Evolutionary conservation across 768 basidiomycete species (phyloP), one percentile per base, ranked within the genome.

Genomic region (Lactarius trivialis): DNA sequence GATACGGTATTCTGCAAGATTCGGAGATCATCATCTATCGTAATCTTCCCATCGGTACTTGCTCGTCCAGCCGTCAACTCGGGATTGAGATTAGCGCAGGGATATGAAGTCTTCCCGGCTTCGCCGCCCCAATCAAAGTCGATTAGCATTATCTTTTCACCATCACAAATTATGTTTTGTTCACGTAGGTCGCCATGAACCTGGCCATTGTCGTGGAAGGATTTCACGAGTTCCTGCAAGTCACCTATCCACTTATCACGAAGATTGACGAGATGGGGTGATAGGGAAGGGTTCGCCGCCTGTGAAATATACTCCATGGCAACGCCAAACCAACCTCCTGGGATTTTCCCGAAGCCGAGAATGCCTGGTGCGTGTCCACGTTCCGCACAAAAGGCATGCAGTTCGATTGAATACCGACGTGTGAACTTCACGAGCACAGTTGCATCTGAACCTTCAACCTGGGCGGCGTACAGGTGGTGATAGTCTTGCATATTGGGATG

Each of bases 311-410:
- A 51, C 9, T 59, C 37, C 58, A 41, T 52, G 7, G 50, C 50
- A 12, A 52, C 4, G 12, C 30, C 49, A 3, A 5, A 32, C 58
- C 34, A 51, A 1, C 37, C 50, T 28, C 58, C 50, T 37, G 49
- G 58, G 30, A 59, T 6, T 17, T 14, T 11, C 37, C n/a, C 4
- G 5, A 37, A 41, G 26, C 37, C 58, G 2, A 32, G 58, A 21
- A 59, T 15, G 11, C 2, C 4, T 1, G 58, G 58, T n/a, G 58
- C 50, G 1, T 24, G 49, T 12, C 37, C 49, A 28, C n/a, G n/a
- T n/a, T n/a, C n/a, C n/a, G 37, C 50, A 33, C 58, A 59, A 41
- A 59, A 59, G 0, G 26, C 36, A 14, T 59, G 58, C 28, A 59
- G 30, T 6, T 37, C 26, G 5, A 59, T 14, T 7, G 37, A 52